Evolutionary conservation across 495 filamentous ascomycete genomes (phyloP), one percentile per base, ranked within the genome.

Genomic region (Neurospora sp.): DNA sequence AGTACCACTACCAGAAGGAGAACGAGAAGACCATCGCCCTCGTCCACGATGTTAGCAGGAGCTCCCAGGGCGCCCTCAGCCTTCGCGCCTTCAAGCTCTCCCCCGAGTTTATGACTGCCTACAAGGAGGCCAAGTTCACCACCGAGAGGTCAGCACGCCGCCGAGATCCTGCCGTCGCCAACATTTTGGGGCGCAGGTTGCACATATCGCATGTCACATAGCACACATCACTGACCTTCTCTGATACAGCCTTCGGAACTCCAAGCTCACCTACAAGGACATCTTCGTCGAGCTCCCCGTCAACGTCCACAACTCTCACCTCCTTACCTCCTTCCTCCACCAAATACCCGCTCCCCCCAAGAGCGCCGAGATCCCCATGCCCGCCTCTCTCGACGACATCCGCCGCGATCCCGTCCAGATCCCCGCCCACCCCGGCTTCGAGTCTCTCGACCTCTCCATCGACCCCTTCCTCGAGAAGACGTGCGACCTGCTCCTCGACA

Each of bases 391-490:
- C 76, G 86, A 91, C 72, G 91, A 92, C 61, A 89, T 97, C 61
- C 86, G 87, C 73, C 82, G 82, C 40, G 85, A 87, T 40, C 82
- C 81, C 5, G 81, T 87, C 35, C 86, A 80, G 79, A 80, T 86
- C 73, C 90, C 92, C 14, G 87, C 97, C 18, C 87, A 91, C 77
- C 96, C 96, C 69, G 97, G 97, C 78, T 89, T 92, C 80, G 94
- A 97, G 74, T 86, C 87, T 79, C 89, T 99, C 41, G 93, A 97
- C 73, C 90, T 99, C 69, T 93, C 90, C 76, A 95, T 98, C 81
- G 96, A 99, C 79, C 96, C 96, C 37, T 98, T 96, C 87, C 89
- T 99, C n/a, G 94, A 97, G 87, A 97, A 97, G 87, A 97, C 95
- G 72, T 96, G 93, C 83, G 94, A 99, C 79, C 89, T 97, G 74